A percentile compares a stretch with the other conserved stretches of the same genome.
Conservation (phyloP, 169 alveolate genomes). For the Amoebophrya sp. region DNA sequence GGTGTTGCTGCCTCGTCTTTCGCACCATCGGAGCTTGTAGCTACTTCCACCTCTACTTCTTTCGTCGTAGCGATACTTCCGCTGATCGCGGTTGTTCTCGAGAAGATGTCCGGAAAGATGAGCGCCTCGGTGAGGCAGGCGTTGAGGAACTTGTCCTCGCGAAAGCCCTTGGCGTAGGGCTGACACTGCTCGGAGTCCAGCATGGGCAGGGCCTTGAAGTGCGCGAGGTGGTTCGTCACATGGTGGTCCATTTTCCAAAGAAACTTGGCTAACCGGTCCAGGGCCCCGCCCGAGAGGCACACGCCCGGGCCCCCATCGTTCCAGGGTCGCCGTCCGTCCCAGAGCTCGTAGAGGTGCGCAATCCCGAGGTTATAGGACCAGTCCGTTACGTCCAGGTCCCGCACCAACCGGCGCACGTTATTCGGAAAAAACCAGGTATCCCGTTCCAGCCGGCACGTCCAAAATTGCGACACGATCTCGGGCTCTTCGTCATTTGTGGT, state of each 20-base stretch:
- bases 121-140: not conserved
- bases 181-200: not conserved
- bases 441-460: not conserved
- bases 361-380: not conserved
- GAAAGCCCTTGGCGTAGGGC: not conserved
- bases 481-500: too few species aligned
- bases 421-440: not conserved
- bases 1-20: too few species aligned
- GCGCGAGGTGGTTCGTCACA: not conserved
- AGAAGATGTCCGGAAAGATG: too few species aligned
- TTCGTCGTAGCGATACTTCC: too few species aligned
- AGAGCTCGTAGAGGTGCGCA: not conserved
- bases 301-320: constrained; percentile 17
- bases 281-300: not conserved
- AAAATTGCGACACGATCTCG: not conserved
- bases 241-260: not conserved
- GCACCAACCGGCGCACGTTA: not conserved
- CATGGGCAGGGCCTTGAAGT: not conserved
- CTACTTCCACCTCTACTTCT: too few species aligned
- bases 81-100: too few species aligned
- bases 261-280: not conserved
- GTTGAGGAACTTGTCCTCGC: not conserved
- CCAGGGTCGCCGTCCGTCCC: constrained; percentile 22
- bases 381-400: not conserved
- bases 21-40: too few species aligned